A percentile compares a stretch with the other conserved stretches of the same genome.
Evolutionary conservation across 176 grass and related monocot species (phyloP).

Genomic region (Rhynchospora tenuis): DNA sequence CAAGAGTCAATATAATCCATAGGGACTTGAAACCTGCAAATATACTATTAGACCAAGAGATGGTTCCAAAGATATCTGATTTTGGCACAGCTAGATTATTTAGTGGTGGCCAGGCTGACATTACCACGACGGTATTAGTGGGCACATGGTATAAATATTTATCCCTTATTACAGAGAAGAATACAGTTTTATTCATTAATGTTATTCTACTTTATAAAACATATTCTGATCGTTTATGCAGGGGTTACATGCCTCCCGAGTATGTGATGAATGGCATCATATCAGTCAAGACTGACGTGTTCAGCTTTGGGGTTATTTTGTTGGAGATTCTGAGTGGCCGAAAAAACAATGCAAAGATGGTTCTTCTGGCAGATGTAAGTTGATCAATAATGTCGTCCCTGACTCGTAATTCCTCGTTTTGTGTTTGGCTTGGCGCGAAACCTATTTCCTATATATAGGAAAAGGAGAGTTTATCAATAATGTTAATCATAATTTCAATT

Average conservation of each 20-base stretch:
- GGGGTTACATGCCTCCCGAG: conserved; percentile 44
- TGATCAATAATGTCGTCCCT: background rate
- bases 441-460: no score
- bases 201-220: background rate
- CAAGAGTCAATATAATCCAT: conserved; percentile 50
- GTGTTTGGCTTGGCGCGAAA: no score
- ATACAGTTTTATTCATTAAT: background rate
- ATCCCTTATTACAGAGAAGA: background rate
- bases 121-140: conserved; percentile 27
- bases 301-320: conserved; percentile 49
- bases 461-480: no score
- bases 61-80: conserved; percentile 71
- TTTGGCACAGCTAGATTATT: conserved; percentile 50
- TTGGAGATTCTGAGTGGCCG: conserved; percentile 40
- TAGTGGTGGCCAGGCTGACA: conserved; percentile 15
- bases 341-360: conserved; percentile 28
- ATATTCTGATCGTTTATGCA: conserved; percentile 5
- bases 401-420: no score
- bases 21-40: conserved; percentile 55
- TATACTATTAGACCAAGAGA: conserved; percentile 46
- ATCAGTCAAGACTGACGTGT: conserved; percentile 53
- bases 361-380: conserved; percentile 51
- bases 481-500: background rate
- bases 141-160: conserved; percentile 34
- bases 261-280: conserved; percentile 36